Evolutionary conservation across 768 basidiomycete genomes (phyloP), one percentile per base, ranked within the genome.

Genomic region (Termitomyces sp.): DNA sequence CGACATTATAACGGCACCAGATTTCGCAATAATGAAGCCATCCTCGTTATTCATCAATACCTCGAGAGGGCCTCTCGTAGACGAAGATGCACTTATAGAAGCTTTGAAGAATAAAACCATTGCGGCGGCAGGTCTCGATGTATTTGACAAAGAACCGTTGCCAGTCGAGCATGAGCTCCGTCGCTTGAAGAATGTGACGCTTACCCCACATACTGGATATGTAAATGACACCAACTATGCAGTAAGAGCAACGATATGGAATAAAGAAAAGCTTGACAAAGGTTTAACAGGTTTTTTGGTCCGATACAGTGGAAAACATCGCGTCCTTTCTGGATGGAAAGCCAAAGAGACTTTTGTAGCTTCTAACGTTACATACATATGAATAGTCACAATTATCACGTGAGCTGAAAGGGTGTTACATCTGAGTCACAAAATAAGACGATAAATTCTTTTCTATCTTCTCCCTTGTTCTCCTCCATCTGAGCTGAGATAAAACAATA

Each of bases 31-130:
- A n/a, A 77, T 90, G 79, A 85, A 85, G 64, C 70, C 77, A 0
- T 74, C 80, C 3, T 78, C 85, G 0, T 76, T 84, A 63, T 72
- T 88, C 55, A 77, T 88, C 64, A 90, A 88, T 64, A 86, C 87
- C 0, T 82, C 82, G 2, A 69, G 87, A 54, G 87, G 88, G 0
- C 84, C 84, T 2, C 65, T 90, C 20, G 78, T 90, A 5, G 81
- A 88, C 54, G 86, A 87, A 61, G 60, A 51, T 0, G 86, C 80
- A 0, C 64, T 90, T 34, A 58, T 87, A 9, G 68, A 80, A 4
- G 74, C 72, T 2, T 64, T 87, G 58, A 66, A 74, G 56, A 64
- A 76, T 34, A 74, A 73, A 41, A 70, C 59, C 44, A 84, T 88
- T 36, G 76, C 77, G 3, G 86, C 84, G 0, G 86, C 80, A 0